Conservation (phyloP, 2,329 filamentous ascomycete species). For the Colletotrichum horii region DNA sequence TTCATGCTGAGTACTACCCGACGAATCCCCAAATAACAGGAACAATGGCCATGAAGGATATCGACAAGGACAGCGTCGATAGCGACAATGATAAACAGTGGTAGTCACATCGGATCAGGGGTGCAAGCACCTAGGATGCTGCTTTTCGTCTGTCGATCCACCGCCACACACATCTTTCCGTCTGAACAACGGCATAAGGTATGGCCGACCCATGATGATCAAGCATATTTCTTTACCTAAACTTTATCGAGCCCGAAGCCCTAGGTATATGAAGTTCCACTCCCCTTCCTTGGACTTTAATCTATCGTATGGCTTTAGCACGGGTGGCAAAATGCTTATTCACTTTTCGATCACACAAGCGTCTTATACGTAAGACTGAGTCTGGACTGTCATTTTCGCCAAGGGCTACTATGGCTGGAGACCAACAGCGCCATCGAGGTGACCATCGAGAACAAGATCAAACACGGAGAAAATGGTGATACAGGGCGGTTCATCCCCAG, state of each 20-base stretch:
- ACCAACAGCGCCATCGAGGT: not conserved
- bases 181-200: not conserved
- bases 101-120: not conserved
- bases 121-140: not conserved
- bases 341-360: not conserved
- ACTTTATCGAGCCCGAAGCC: not conserved
- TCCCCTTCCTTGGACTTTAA: not conserved
- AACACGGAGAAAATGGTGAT: slow-evolving; percentile 19
- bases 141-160: not conserved
- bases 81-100: not conserved
- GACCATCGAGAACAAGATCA: not conserved
- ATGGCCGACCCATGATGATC: not conserved
- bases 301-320: not conserved
- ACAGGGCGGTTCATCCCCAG: slow-evolving; percentile 12
- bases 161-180: not conserved
- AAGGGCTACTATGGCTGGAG: not conserved
- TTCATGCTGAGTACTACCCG: not conserved
- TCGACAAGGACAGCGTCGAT: not conserved
- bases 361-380: not conserved
- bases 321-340: not conserved
- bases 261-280: not conserved
- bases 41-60: fast-evolving
- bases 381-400: not conserved
- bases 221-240: not conserved
- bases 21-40: not conserved